A percentile compares a stretch with the other conserved stretches of the same genome.
Conservation (phyloP, 805 yeast species). For the Blastobotrys peoriensis region DNA sequence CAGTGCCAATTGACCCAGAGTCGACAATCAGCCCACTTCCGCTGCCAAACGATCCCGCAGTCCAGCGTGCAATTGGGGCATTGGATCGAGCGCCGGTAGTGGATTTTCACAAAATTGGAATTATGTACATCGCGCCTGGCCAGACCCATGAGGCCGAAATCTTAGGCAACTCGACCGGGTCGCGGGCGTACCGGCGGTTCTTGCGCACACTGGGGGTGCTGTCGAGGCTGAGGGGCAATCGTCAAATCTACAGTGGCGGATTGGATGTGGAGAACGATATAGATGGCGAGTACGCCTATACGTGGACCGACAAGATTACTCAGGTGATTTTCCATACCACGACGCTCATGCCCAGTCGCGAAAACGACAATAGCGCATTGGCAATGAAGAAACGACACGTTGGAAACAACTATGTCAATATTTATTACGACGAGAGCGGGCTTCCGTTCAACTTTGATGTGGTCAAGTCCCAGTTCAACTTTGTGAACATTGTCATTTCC, state of each 20-base stretch:
- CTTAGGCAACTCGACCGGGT: slow-evolving; percentile 58
- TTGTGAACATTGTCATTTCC: slow-evolving; percentile 69
- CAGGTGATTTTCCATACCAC: slow-evolving; percentile 76
- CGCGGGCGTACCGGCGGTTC: slow-evolving; percentile 55
- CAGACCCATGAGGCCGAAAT: slow-evolving; percentile 62
- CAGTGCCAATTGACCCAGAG: slow-evolving; percentile 37
- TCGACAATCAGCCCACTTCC: slow-evolving; percentile 41
- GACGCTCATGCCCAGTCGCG: slow-evolving; percentile 65
- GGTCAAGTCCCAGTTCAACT: slow-evolving; percentile 74
- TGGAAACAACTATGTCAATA: slow-evolving; percentile 78
- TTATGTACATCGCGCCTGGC: slow-evolving; percentile 64
- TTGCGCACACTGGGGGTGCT: slow-evolving; percentile 53
- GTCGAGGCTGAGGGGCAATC: slow-evolving; percentile 50
- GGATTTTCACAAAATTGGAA: slow-evolving; percentile 72
- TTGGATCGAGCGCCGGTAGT: slow-evolving; percentile 74
- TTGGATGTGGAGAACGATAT: slow-evolving; percentile 60
- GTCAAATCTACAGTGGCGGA: slow-evolving; percentile 65
- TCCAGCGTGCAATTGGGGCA: slow-evolving; percentile 49
- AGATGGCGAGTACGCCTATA: slow-evolving; percentile 72
- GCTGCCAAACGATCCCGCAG: slow-evolving; percentile 43
- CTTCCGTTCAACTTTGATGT: slow-evolving; percentile 61
- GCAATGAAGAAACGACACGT: slow-evolving; percentile 69
- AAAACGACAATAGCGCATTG: slow-evolving; percentile 40
- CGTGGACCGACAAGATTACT: slow-evolving; percentile 63
- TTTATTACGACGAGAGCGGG: slow-evolving; percentile 74